Evolutionary conservation across 768 basidiomycete species (phyloP).

Genomic region (Polyporus arcularius): DNA sequence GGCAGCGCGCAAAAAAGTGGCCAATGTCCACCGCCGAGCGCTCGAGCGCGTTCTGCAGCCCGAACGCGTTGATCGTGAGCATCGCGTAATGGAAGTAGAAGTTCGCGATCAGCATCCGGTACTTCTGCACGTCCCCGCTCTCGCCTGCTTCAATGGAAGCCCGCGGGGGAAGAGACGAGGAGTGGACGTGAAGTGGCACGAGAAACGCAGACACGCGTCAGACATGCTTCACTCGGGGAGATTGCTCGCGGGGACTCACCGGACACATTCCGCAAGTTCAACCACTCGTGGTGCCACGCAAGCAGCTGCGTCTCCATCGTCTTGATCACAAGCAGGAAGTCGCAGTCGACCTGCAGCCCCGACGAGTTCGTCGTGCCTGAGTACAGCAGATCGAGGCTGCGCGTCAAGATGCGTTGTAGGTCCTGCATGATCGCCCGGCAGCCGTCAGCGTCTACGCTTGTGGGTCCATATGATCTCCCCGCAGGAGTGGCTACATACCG

Average conservation of each 20-base stretch:
- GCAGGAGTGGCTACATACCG: slow-evolving; percentile 47
- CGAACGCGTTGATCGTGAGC: slow-evolving; percentile 94
- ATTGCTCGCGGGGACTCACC: background rate
- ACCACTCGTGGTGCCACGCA: slow-evolving; percentile 60
- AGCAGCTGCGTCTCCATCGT: slow-evolving; percentile 80
- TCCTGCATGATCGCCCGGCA: slow-evolving; percentile 47
- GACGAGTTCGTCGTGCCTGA: slow-evolving; percentile 77
- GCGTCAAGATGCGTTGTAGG: slow-evolving; percentile 84
- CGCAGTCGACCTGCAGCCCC: slow-evolving; percentile 80
- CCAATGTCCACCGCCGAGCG: slow-evolving; percentile 69
- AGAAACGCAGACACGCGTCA: background rate
- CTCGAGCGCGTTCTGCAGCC: slow-evolving; percentile 94
- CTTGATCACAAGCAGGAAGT: slow-evolving; percentile 83
- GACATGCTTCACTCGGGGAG: background rate
- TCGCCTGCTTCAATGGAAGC: slow-evolving; percentile 8
- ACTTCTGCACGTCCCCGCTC: slow-evolving; percentile 33
- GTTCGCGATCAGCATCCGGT: slow-evolving; percentile 53
- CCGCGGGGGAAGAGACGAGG: background rate
- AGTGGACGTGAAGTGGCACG: background rate
- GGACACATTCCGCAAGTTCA: slow-evolving; percentile 21
- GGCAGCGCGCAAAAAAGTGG: slow-evolving; percentile 82
- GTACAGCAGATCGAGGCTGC: slow-evolving; percentile 90
- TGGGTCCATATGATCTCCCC: slow-evolving; percentile 1
- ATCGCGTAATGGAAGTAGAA: slow-evolving; percentile 87
- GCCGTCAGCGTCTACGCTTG: slow-evolving; percentile 3